phyloP scores from a whole-genome alignment of 1,284 basidiomycete species.

The Malassezia arunalokei region DNA sequence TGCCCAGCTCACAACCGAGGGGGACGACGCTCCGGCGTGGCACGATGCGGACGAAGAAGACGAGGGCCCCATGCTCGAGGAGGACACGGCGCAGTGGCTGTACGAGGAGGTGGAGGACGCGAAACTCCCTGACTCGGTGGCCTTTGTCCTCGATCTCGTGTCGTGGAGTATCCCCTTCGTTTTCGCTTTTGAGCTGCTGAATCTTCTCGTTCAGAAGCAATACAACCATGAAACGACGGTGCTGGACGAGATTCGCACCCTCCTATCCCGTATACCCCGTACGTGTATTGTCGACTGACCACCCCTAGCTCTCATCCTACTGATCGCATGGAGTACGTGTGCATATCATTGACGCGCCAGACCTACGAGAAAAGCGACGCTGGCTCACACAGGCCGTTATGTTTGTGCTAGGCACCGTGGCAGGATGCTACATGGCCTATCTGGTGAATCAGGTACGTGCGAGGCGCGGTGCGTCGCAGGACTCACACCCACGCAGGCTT shows the following conservation, averaged over 20 bases:
- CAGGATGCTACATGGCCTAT: conserved; percentile 29
- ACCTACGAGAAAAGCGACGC: conserved; percentile 19
- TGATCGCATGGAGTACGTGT: conserved; percentile 11
- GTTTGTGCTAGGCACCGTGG: conserved; percentile 19
- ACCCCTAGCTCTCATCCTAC: neutral
- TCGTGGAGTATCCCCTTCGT: conserved; percentile 43
- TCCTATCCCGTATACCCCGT: conserved; percentile 28
- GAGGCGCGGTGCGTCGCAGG: neutral
- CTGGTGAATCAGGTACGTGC: conserved; percentile 33
- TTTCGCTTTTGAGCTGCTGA: conserved; percentile 37
- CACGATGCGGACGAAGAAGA: conserved; percentile 14
- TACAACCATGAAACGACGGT: conserved; percentile 31
- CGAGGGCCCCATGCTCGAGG: conserved; percentile 12
- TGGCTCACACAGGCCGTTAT: conserved; percentile 20
- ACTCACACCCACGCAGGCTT: conserved; percentile 16
- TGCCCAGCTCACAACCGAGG: neutral
- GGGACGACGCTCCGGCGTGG: neutral
- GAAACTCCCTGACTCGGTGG: conserved; percentile 21
- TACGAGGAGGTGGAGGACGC: conserved; percentile 21
- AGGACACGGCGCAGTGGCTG: conserved; percentile 22
- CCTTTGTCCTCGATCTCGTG: conserved; percentile 27
- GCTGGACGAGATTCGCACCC: conserved; percentile 17
- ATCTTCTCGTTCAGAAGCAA: conserved; percentile 42
- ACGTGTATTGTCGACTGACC: conserved; percentile 8
- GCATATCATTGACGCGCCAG: conserved; percentile 3